A percentile compares a stretch with the other conserved stretches of the same genome.
Conservation (phyloP, 768 basidiomycete species). For the Rhizopogon salebrosus region DNA sequence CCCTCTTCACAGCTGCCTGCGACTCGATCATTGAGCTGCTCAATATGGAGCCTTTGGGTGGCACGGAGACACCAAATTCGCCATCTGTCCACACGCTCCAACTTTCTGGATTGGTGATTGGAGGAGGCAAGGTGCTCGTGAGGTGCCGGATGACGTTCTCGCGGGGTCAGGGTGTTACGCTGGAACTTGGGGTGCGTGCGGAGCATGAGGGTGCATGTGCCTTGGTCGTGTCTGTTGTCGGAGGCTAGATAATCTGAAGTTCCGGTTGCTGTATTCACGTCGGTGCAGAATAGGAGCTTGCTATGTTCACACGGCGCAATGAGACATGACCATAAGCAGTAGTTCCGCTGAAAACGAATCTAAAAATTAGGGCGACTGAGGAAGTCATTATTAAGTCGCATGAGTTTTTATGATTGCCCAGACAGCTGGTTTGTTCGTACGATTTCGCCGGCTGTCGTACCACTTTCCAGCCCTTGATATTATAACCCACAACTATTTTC, state of each 20-base stretch:
- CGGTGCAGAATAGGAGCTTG: neutral
- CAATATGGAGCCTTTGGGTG: slow-evolving; percentile 95
- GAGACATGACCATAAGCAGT: slow-evolving; percentile 3
- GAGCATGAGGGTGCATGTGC: slow-evolving; percentile 84
- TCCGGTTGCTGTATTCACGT: slow-evolving; percentile 2
- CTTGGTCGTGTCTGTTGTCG: slow-evolving; percentile 87
- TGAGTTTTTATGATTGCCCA: slow-evolving; percentile 1
- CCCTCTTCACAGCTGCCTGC: slow-evolving; percentile 68
- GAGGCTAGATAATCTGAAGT: slow-evolving; percentile 38
- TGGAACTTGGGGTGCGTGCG: slow-evolving; percentile 88
- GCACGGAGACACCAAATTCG: slow-evolving; percentile 77
- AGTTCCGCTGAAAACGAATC: neutral
- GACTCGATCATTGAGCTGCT: slow-evolving; percentile 94
- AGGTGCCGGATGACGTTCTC: slow-evolving; percentile 95
- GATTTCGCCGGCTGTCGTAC: slow-evolving; percentile 1
- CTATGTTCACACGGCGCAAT: slow-evolving; percentile 6
- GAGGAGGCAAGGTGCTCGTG: slow-evolving; percentile 93
- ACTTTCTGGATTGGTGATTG: slow-evolving; percentile 83
- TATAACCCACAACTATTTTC: slow-evolving; percentile 1
- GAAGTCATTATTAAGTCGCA: slow-evolving; percentile 3
- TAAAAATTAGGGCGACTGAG: slow-evolving; percentile 3
- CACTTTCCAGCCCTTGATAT: slow-evolving; percentile 6
- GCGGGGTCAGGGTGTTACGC: slow-evolving; percentile 83
- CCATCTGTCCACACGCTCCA: slow-evolving; percentile 91
- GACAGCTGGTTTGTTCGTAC: slow-evolving; percentile 5